Evolutionary conservation across 768 basidiomycete species (phyloP).

Genomic region (Crepidotus variabilis): DNA sequence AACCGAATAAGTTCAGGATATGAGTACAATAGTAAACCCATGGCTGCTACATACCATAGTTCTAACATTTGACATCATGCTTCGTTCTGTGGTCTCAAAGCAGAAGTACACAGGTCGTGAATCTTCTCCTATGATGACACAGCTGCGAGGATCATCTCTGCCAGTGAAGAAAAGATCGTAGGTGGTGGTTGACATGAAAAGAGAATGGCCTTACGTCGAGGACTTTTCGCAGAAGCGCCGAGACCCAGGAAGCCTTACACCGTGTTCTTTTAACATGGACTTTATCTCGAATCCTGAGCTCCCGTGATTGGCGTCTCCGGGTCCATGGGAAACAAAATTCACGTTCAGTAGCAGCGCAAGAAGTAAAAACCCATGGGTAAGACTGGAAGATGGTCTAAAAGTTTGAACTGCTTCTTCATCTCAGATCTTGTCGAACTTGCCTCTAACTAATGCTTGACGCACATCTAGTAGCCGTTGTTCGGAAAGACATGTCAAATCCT

Average conservation of each 20-base stretch:
- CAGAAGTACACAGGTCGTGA: conserved; percentile 55
- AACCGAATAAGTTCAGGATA: conserved; percentile 8
- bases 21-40: background rate
- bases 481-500: background rate
- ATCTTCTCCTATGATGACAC: conserved; percentile 66
- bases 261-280: conserved; percentile 41
- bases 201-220: conserved; percentile 11
- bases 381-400: background rate
- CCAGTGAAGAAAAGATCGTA: conserved; percentile 69
- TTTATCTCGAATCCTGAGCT: conserved; percentile 35
- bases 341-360: conserved; percentile 46
- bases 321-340: conserved; percentile 42
- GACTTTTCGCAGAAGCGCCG: conserved; percentile 22
- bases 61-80: conserved; percentile 35
- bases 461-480: background rate
- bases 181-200: conserved; percentile 38
- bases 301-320: conserved; percentile 48
- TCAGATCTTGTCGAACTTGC: background rate
- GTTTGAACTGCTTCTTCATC: background rate
- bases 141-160: conserved; percentile 62
- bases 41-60: conserved; percentile 40
- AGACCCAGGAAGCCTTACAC: conserved; percentile 24
- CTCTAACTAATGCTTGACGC: background rate
- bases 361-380: conserved; percentile 29
- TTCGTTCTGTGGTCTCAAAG: conserved; percentile 57